Base-by-base conservation (phyloP, 2,329 filamentous ascomycete species). In the Hypoxylon sp. region DNA sequence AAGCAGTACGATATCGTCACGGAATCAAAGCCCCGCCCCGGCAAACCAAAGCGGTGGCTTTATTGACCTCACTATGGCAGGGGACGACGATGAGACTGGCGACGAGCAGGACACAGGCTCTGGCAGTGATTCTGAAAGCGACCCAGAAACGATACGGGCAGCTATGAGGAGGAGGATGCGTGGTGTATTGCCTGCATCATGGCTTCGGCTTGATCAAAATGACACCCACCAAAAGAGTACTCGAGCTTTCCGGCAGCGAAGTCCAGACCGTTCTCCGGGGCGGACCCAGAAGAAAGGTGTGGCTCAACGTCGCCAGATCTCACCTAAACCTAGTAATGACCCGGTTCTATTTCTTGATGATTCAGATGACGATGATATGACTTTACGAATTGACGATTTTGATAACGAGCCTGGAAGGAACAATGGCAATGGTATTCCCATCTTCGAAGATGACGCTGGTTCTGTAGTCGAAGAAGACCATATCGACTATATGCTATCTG, bases 121-220 rank as follows among this genome's bases (percentile, higher is more conserved):
- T 31, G 62, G 55, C n/a, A 67, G 61, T 50, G 65, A 67, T 19
- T 82, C 79, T 54, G 84, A 83, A 2, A 79, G 79, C 1, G 82
- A 86, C 24, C 74, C 79, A 11, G 80, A 76, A 44, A 64, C 62
- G 13, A 59, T 71, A 56, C 72, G 61, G 39, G 69, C 59, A 59
- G 68, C 67, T 2, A 80, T 80, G 37, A 84, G 79, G 57, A 82
- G 82, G 60, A 82, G 83, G 56, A 87, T 91, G 52, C 83, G 83
- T 58, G 88, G 89, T 21, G 88, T 91, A 6, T 82, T 91, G 48
- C 89, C 89, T 42, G 89, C 89, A n/a, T 91, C 89, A 5, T 91
- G 89, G 86, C 82, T 91, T 61, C 85, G 89, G 46, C 76, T 91
- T 24, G 87, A 90, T 73, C 84, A 87, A 63, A 80, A 84, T 61